A percentile compares a stretch with the other conserved stretches of the same genome.
Conservation (phyloP, 2,329 filamentous ascomycete genomes). For the Fusarium burgessii region DNA sequence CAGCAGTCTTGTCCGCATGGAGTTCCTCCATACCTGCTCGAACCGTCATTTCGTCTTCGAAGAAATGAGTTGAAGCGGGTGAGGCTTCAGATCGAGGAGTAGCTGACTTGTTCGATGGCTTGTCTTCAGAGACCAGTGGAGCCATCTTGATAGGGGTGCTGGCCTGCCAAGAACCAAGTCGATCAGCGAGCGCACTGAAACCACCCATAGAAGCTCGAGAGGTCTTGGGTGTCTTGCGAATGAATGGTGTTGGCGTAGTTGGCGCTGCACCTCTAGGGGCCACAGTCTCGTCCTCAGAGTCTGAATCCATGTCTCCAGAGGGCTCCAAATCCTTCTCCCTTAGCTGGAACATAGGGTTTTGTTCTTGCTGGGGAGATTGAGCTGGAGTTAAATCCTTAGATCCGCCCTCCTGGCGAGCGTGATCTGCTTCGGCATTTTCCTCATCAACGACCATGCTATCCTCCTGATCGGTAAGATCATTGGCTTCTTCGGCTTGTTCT, state of each 20-base stretch:
- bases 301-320: constrained; percentile 59
- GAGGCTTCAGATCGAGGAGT: constrained; percentile 49
- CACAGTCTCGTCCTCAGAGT: constrained; percentile 65
- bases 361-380: constrained; percentile 28
- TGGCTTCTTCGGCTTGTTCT: constrained; percentile 20
- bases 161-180: constrained; percentile 73
- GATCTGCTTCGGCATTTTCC: constrained; percentile 20
- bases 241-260: constrained; percentile 57
- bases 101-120: constrained; percentile 55
- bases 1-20: constrained; percentile 32
- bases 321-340: constrained; percentile 61
- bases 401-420: constrained; percentile 14
- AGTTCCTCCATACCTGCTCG: constrained; percentile 44
- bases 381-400: constrained; percentile 11
- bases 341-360: constrained; percentile 53
- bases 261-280: constrained; percentile 50
- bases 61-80: constrained; percentile 63
- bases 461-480: constrained; percentile 31
- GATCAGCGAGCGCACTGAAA: constrained; percentile 73
- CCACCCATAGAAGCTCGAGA: constrained; percentile 56
- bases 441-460: constrained; percentile 46
- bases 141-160: constrained; percentile 60
- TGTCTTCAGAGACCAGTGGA: constrained; percentile 43
- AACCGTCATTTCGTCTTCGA: constrained; percentile 70
- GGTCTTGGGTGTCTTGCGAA: constrained; percentile 41